A percentile compares a stretch with the other conserved stretches of the same genome.
Conservation (phyloP, 2,329 filamentous ascomycete genomes). For the Aspergillus vadensis region DNA sequence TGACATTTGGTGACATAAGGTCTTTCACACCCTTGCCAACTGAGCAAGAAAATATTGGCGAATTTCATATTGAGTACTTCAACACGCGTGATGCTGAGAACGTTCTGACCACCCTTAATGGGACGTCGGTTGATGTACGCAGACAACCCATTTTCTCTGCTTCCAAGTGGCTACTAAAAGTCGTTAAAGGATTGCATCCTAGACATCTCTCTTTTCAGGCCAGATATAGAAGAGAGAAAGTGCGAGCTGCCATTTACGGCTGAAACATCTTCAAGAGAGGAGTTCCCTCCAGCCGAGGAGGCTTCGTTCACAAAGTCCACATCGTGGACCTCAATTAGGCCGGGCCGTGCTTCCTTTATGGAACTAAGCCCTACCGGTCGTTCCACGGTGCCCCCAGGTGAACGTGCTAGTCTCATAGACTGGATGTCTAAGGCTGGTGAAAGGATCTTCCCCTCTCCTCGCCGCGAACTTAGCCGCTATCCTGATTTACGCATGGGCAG, state of each 20-base stretch:
- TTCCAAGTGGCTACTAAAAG: neutral
- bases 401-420: constrained; percentile 34
- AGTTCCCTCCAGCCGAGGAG: constrained; percentile 17
- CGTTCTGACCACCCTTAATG: constrained; percentile 39
- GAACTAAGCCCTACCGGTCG: constrained; percentile 44
- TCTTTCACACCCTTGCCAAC: constrained; percentile 33
- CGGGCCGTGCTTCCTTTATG: constrained; percentile 28
- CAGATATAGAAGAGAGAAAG: constrained; percentile 29
- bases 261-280: constrained; percentile 22
- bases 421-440: constrained; percentile 36
- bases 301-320: constrained; percentile 16
- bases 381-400: constrained; percentile 41
- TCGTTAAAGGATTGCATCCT: constrained; percentile 32
- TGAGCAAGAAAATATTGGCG: constrained; percentile 33
- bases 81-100: constrained; percentile 41
- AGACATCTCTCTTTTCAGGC: constrained; percentile 33
- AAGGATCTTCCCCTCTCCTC: constrained; percentile 31
- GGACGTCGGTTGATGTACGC: constrained; percentile 39
- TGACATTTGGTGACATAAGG: constrained; percentile 43
- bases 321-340: constrained; percentile 19
- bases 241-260: constrained; percentile 14
- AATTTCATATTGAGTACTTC: constrained; percentile 45
- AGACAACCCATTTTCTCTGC: neutral
- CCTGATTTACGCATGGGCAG: constrained; percentile 36
- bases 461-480: constrained; percentile 29